Base-by-base conservation (phyloP, 2,329 filamentous ascomycete genomes). In the Emericellopsis cladophorae region DNA sequence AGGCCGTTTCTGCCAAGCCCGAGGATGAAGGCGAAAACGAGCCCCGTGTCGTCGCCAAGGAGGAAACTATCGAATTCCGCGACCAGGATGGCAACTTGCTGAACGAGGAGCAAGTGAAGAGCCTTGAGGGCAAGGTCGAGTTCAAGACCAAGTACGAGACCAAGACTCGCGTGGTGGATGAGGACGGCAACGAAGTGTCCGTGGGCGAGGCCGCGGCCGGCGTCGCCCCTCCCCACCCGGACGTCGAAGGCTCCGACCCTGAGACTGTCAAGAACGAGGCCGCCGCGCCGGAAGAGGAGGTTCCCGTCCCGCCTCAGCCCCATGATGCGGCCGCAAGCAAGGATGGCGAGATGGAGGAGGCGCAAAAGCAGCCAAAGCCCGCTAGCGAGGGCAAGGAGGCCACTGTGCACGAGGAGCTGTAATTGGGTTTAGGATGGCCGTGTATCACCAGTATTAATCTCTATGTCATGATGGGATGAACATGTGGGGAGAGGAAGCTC, bases 141-240 rank as follows among this genome's bases (percentile, higher is more conserved):
- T 95, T 98, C 66, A 81, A 93, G 66, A 96, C 92, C 11, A 83
- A 82, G 49, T 95, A 95, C 58, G 90, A 96, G 69, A 95, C 90
- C n/a, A 76, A 84, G 48, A 95, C 88, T 8, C 81, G 86, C 43
- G 63, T 96, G 42, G 70, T 95, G 33, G 87, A 95, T 59, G 76
- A 75, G 40, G 60, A 78, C 35, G 92, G 89, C 44, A 87, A 89
- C 49, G 84, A 93, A 55, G 62, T 95, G n/a, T 57, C 59, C 10
- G 51, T 59, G 29, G 64, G 65, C 12, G 57, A 60, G 21, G 53
- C 57, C 23, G 50, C 57, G 14, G 63, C 49, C 12, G 62, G 56
- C 39, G 70, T 76, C 26, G 74, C 74, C 8, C 74, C 74, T 31
- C 74, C 74, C 15, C 74, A 78, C 49, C 74, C 74, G 7, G 74